Conservation (phyloP, 1,284 basidiomycete genomes). For the Trichosporon faecale region DNA sequence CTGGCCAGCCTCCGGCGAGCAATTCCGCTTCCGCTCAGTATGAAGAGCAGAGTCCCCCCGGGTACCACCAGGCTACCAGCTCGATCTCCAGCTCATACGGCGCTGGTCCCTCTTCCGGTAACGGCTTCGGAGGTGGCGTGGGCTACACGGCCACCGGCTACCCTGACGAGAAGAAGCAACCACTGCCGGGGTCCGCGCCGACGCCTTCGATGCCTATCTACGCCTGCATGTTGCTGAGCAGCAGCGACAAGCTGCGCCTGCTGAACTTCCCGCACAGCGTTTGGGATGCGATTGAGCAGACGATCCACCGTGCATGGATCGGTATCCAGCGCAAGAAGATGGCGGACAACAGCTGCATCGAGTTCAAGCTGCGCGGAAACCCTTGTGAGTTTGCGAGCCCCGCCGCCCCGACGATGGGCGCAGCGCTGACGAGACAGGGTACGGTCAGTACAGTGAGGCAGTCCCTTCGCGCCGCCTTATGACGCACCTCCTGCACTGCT, state of each 20-base stretch:
- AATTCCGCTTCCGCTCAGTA: not conserved
- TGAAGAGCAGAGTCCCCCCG: not conserved
- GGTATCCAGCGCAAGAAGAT: conserved; percentile 32
- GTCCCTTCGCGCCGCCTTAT: conserved; percentile 38
- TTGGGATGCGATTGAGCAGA: not conserved
- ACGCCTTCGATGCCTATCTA: not conserved
- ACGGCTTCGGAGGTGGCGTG: not conserved
- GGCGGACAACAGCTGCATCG: conserved; percentile 25
- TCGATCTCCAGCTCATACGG: not conserved
- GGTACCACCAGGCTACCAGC: not conserved
- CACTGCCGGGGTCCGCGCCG: not conserved
- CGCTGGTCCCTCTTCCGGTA: not conserved
- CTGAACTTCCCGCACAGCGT: conserved; percentile 14
- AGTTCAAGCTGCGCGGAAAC: conserved; percentile 41
- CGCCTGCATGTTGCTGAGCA: conserved; percentile 8
- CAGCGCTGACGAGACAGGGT: conserved; percentile 28
- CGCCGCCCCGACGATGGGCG: not conserved
- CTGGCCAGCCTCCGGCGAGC: not conserved
- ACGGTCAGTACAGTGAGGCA: conserved; percentile 36
- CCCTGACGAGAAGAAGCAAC: conserved; percentile 1
- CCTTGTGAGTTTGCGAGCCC: conserved; percentile 35
- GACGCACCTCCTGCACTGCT: conserved; percentile 32
- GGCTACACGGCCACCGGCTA: not conserved
- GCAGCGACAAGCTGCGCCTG: conserved; percentile 15
- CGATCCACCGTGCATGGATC: conserved; percentile 27